Base-by-base conservation (phyloP, 495 filamentous ascomycete species). In the Daldinia bambusicola region DNA sequence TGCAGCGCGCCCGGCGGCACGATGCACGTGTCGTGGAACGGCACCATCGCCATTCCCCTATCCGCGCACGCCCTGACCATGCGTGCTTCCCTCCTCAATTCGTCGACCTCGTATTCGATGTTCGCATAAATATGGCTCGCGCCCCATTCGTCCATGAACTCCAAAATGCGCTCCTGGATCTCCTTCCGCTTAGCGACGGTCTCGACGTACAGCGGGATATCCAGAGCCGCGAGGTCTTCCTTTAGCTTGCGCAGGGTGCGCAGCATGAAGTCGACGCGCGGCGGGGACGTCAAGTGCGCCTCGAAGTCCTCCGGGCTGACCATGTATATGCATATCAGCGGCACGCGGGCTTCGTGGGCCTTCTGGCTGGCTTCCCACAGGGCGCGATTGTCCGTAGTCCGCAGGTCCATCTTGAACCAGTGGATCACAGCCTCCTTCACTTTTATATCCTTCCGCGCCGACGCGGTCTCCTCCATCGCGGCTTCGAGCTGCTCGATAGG, bases 391-490 rank as follows among this genome's bases (percentile, higher is more conserved):
- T 97, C 94, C 6, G 80, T 72, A 1, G 86, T 82, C 6, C 94
- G 84, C 53, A 97, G 79, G 77, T 97, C 94, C 62, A 87, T 88
- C 77, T 96, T 95, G 81, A 94, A 97, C 94, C 94, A 97, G 80
- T 97, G 92, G 6, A 97, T 87, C 0, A 97, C 92, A 0, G 90
- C 89, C 31, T 87, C 82, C 37, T 85, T 85, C 2, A 86, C 79
- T 8, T 75, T 62, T 2, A 89, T 81, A 0, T 79, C 74, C 30
- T 78, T 68, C 0, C 88, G 81, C n/a, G 68, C 68, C 1, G 78
- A 62, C 0, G 77, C 72, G 1, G 89, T 91, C 7, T 87, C 85
- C 30, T 78, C 69, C 14, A 89, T 83, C 0, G 89, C 86, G 4
- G 79, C 76, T 37, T 86, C 74, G 18, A 93, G 82, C 0, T 80